Evolutionary conservation across 192 early-diverging fungal species (phyloP).

Genomic region (Coemansia sp.): DNA sequence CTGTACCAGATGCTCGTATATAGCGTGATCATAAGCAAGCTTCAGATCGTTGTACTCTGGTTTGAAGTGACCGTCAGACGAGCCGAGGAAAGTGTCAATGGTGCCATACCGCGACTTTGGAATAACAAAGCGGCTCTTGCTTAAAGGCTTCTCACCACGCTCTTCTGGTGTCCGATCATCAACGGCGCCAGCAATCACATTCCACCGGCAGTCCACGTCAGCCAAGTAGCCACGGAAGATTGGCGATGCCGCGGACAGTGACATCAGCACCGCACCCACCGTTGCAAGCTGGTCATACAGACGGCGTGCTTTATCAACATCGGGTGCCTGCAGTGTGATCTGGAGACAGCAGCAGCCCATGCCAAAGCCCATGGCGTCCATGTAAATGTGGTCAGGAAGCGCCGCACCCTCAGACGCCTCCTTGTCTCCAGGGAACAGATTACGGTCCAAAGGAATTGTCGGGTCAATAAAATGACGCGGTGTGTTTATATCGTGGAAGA

Average conservation of each 20-base stretch:
- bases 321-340: constrained; percentile 95
- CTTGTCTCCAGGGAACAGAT: constrained; percentile 65
- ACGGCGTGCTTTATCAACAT: constrained; percentile 85
- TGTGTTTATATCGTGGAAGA: constrained; percentile 90
- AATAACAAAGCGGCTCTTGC: constrained; percentile 76
- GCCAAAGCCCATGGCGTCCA: constrained; percentile 99
- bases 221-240: constrained; percentile 92
- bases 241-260: constrained; percentile 88
- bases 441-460: constrained; percentile 62
- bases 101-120: constrained; percentile 96
- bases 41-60: constrained; percentile 91
- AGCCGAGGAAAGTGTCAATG: constrained; percentile 83
- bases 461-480: constrained; percentile 85
- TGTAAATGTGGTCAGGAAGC: constrained; percentile 90
- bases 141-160: constrained; percentile 74
- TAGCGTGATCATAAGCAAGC: constrained; percentile 77
- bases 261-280: constrained; percentile 91
- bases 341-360: constrained; percentile 99
- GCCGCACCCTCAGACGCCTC: constrained; percentile 77
- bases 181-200: constrained; percentile 89
- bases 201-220: constrained; percentile 97
- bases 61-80: constrained; percentile 68
- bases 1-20: constrained; percentile 69
- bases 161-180: constrained; percentile 93
- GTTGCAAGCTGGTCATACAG: constrained; percentile 95